Evolutionary conservation across 2,329 filamentous ascomycete genomes (phyloP).

Genomic region (Penicillium sp.): DNA sequence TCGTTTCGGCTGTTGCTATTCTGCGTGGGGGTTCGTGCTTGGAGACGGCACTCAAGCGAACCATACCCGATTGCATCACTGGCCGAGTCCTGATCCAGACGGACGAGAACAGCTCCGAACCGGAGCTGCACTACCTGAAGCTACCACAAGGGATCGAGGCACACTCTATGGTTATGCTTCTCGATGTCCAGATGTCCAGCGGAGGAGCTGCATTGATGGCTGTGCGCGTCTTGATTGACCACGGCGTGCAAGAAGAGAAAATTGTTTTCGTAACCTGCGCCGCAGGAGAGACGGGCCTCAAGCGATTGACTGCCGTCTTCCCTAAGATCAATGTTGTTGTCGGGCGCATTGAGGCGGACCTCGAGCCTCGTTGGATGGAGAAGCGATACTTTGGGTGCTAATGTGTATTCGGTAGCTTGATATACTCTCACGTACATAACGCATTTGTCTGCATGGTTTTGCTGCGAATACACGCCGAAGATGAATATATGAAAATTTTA

Average conservation of each 20-base stretch:
- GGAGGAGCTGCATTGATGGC: constrained; percentile 88
- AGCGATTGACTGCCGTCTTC: constrained; percentile 83
- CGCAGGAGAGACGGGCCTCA: constrained; percentile 78
- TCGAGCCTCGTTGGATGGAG: constrained; percentile 87
- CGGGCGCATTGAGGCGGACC: constrained; percentile 74
- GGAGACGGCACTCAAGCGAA: constrained; percentile 81
- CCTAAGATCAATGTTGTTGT: constrained; percentile 84
- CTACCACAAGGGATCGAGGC: constrained; percentile 69
- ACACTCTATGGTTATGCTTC: constrained; percentile 77
- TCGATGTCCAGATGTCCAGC: constrained; percentile 93
- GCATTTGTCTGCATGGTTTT: neutral
- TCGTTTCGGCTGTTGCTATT: constrained; percentile 81
- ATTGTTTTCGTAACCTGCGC: constrained; percentile 94
- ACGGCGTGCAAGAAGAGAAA: constrained; percentile 77
- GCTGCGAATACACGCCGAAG: constrained; percentile 3
- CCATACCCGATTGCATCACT: constrained; percentile 87
- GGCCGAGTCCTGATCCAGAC: constrained; percentile 90
- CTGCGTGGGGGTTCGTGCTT: constrained; percentile 85
- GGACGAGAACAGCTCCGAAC: constrained; percentile 78
- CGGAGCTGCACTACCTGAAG: constrained; percentile 86
- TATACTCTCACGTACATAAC: neutral
- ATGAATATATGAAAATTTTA: neutral
- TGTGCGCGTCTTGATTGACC: constrained; percentile 90
- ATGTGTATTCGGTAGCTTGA: neutral
- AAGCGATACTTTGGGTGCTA: constrained; percentile 85